Percentiles rank a stretch among this genome's conserved stretches.
Conservation (phyloP, 305 asterid species). For the Fraxinus sp. region DNA sequence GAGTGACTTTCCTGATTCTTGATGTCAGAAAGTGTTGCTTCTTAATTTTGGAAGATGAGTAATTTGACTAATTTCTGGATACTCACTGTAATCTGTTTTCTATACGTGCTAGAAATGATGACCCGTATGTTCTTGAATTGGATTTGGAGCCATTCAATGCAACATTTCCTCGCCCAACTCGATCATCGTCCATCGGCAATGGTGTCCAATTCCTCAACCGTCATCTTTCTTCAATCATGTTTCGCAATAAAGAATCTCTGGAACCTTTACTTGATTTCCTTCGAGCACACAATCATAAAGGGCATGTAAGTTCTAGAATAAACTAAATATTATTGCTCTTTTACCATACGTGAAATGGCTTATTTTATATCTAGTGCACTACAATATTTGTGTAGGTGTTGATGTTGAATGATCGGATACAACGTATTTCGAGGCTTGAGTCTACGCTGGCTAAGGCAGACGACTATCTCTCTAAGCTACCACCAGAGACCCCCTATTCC, state of each 20-base stretch:
- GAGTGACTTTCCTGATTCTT: slow-evolving; percentile 34
- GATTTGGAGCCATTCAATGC: slow-evolving; percentile 98
- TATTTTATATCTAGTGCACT: background rate
- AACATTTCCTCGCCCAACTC: slow-evolving; percentile 81
- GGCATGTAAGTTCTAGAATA: slow-evolving; percentile 58
- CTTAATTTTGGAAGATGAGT: background rate
- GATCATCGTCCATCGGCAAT: slow-evolving; percentile 88
- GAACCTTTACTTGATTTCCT: slow-evolving; percentile 95
- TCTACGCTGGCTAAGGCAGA: slow-evolving; percentile 78
- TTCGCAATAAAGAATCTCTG: slow-evolving; percentile 78
- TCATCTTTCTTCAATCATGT: slow-evolving; percentile 94
- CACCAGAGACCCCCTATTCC: slow-evolving; percentile 65
- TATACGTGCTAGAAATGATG: slow-evolving; percentile 45
- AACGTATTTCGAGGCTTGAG: slow-evolving; percentile 73
- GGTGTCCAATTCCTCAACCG: slow-evolving; percentile 98
- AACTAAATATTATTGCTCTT: background rate
- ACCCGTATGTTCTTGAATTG: slow-evolving; percentile 71
- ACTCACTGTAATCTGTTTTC: slow-evolving; percentile 18
- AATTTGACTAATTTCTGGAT: slow-evolving; percentile 1
- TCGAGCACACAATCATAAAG: slow-evolving; percentile 75
- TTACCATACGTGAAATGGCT: background rate
- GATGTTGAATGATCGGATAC: slow-evolving; percentile 92
- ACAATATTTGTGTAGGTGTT: slow-evolving; percentile 44
- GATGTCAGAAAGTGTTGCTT: background rate
- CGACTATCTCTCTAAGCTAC: slow-evolving; percentile 62